These are phyloP conservation scores for Lichtheimia ramosa DNA, from an alignment of 371 early-diverging fungal species.

Conservation along the genomic window DNA sequence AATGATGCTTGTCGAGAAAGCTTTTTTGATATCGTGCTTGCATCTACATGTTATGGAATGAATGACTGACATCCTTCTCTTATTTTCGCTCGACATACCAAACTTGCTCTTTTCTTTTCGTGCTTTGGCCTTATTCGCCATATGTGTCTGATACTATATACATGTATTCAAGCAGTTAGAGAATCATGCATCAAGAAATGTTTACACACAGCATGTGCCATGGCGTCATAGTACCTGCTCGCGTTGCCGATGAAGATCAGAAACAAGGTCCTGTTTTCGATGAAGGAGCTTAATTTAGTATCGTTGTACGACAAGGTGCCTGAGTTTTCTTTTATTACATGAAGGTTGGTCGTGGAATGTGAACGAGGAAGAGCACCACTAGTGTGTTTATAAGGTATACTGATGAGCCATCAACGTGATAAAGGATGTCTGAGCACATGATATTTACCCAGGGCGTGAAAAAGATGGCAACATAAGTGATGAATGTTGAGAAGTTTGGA, in stretches of 20 bases:
- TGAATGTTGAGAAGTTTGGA: background rate
- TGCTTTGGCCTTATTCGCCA: background rate
- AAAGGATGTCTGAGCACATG: background rate
- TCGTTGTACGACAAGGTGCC: background rate
- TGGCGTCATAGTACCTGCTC: background rate
- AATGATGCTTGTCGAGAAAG: constrained; percentile 3
- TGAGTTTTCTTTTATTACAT: constrained; percentile 2
- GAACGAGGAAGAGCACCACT: constrained; percentile 4
- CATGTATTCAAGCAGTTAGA: no score
- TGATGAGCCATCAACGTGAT: background rate
- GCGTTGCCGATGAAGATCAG: constrained; percentile 7
- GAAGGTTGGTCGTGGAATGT: constrained; percentile 8
- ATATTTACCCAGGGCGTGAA: background rate
- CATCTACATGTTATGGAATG: background rate
- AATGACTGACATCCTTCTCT: background rate
- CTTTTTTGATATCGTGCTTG: background rate
- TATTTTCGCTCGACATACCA: background rate
- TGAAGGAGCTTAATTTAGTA: constrained; percentile 1
- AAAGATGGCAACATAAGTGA: background rate
- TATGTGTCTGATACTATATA: background rate
- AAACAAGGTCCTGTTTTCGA: constrained; percentile 5
- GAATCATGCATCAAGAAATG: no score
- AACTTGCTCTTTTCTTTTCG: background rate
- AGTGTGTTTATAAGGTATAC: background rate
- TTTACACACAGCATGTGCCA: no score